Conservation (phyloP, 2,329 filamentous ascomycete species). For the Colletotrichum scovillei region DNA sequence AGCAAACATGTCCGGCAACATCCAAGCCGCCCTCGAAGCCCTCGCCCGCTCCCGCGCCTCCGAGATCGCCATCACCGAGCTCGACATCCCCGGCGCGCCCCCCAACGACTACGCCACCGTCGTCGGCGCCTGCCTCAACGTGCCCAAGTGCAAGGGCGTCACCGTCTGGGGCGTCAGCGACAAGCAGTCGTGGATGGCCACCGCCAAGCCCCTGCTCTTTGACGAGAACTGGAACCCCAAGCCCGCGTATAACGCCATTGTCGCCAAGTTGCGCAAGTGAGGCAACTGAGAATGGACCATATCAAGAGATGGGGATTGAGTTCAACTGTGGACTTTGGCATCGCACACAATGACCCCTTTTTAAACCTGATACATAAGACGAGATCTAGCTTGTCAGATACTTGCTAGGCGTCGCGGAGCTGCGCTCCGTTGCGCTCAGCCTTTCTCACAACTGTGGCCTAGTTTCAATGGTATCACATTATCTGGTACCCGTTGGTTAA, state of each 20-base stretch:
- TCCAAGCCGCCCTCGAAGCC: constrained; percentile 60
- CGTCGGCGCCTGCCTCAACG: constrained; percentile 66
- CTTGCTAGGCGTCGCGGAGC: no score
- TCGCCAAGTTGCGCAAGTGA: constrained; percentile 42
- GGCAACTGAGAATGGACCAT: not conserved
- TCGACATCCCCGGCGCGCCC: constrained; percentile 73
- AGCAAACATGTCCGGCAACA: constrained; percentile 55
- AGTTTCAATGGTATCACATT: no score
- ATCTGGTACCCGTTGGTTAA: no score
- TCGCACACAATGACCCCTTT: no score
- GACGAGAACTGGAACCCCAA: constrained; percentile 63
- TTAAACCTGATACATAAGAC: no score
- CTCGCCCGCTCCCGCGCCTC: constrained; percentile 60
- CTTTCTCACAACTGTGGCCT: no score
- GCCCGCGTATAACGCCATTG: constrained; percentile 60
- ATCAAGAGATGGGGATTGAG: not conserved
- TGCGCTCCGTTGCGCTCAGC: no score
- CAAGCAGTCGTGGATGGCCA: constrained; percentile 62
- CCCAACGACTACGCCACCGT: constrained; percentile 67
- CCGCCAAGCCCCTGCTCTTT: constrained; percentile 63
- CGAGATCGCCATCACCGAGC: constrained; percentile 74
- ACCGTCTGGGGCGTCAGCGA: constrained; percentile 71
- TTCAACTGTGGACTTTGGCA: not conserved
- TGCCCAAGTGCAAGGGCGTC: constrained; percentile 71
- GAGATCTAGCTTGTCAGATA: no score